phyloP scores from a whole-genome alignment of 2,329 filamentous ascomycete genomes.

The Scleromitrula shiraiana region DNA sequence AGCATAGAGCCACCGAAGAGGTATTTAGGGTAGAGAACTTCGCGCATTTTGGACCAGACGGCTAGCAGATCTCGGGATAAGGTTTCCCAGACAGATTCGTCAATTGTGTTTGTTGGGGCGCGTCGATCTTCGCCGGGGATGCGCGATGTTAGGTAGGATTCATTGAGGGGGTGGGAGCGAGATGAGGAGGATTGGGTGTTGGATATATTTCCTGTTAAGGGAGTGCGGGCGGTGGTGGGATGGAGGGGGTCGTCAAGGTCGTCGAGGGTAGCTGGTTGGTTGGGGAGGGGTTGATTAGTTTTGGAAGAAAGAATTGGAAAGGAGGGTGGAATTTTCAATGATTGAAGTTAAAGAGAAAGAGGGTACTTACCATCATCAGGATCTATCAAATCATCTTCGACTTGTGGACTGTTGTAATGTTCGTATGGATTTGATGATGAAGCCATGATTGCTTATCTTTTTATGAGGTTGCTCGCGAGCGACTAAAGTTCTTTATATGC shows the following conservation, averaged over 20 bases:
- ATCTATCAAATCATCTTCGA: conserved; percentile 66
- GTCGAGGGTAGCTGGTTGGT: conserved; percentile 42
- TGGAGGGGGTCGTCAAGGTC: conserved; percentile 92
- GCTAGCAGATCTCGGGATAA: conserved; percentile 82
- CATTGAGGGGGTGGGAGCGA: conserved; percentile 54
- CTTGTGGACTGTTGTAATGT: conserved; percentile 53
- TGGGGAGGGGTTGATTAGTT: conserved; percentile 9
- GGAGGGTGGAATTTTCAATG: not conserved
- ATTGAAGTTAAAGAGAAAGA: conserved; percentile 2
- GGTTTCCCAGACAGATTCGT: conserved; percentile 97
- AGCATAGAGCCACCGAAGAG: conserved; percentile 67
- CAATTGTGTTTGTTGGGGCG: conserved; percentile 86
- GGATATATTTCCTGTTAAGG: conserved; percentile 73
- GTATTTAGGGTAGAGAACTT: conserved; percentile 94
- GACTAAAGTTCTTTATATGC: too few species aligned
- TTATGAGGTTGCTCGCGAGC: too few species aligned
- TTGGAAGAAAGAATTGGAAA: not conserved
- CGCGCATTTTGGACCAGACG: conserved; percentile 96
- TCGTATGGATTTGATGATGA: conserved; percentile 40
- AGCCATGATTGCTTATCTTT: conserved; percentile 22
- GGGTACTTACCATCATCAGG: conserved; percentile 60
- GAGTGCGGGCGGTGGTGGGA: conserved; percentile 62
- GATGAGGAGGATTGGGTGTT: conserved; percentile 34
- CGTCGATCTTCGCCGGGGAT: conserved; percentile 90
- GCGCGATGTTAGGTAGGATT: conserved; percentile 77